Conservation (phyloP, 2,329 filamentous ascomycete genomes). For the Trichophyton schoenleinii region DNA sequence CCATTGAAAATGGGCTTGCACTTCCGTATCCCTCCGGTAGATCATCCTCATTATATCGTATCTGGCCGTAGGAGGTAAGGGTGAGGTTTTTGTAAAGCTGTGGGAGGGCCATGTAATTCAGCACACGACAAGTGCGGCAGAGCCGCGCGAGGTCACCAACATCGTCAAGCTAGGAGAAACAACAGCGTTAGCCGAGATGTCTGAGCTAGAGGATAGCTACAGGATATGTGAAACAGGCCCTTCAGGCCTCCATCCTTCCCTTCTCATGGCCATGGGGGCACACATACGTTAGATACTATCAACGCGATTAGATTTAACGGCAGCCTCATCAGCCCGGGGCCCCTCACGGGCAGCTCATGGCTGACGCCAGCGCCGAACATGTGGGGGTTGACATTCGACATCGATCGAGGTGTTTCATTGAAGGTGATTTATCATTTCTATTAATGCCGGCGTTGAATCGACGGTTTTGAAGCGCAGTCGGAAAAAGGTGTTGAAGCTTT, state of each 20-base stretch:
- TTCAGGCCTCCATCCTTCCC: not conserved
- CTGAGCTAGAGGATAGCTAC: too few species aligned
- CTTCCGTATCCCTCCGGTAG: conserved; percentile 49
- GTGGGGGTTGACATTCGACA: conserved; percentile 25
- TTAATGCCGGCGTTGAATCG: not conserved
- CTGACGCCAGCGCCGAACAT: conserved; percentile 26
- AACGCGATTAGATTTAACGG: conserved; percentile 47
- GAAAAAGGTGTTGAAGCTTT: not conserved
- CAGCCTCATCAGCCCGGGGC: conserved; percentile 29
- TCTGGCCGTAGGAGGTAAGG: conserved; percentile 45
- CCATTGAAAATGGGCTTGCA: conserved; percentile 52
- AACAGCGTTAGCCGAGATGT: not conserved
- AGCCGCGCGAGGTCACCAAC: conserved; percentile 46
- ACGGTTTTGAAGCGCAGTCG: not conserved
- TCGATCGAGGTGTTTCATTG: not conserved
- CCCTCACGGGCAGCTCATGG: conserved; percentile 8
- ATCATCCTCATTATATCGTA: conserved; percentile 44
- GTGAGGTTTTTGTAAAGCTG: conserved; percentile 47
- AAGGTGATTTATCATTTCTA: not conserved
- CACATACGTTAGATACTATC: conserved; percentile 43
- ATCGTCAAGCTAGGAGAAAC: conserved; percentile 41
- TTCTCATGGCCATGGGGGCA: not conserved
- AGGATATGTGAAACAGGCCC: too few species aligned
- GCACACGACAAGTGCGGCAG: conserved; percentile 47
- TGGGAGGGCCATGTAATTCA: conserved; percentile 53